Conservation (phyloP, 2,329 filamentous ascomycete species). For the Berkeleyomyces basicola region DNA sequence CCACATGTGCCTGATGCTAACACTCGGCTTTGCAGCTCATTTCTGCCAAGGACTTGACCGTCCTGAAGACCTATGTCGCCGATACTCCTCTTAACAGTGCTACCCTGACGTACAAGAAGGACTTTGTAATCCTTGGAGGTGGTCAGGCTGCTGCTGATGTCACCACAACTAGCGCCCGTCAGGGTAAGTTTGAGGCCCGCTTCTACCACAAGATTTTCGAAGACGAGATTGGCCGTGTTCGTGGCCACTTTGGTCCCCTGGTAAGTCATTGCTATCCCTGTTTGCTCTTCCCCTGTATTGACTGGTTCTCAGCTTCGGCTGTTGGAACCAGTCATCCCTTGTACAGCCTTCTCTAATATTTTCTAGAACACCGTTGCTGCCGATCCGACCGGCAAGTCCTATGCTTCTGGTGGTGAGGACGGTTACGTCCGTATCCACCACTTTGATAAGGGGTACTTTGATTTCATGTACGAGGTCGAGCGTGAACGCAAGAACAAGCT, state of each 20-base stretch:
- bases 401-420: constrained; percentile 92
- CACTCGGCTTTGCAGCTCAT: constrained; percentile 40
- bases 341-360: constrained; percentile 7
- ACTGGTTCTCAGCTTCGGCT: not conserved
- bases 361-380: constrained; percentile 74
- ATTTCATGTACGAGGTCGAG: constrained; percentile 98
- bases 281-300: not conserved
- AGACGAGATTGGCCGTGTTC: constrained; percentile 93
- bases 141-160: constrained; percentile 98
- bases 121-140: constrained; percentile 94
- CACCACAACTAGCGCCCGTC: constrained; percentile 79
- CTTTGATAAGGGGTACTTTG: constrained; percentile 97
- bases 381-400: constrained; percentile 79
- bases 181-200: constrained; percentile 97
- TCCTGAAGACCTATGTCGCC: constrained; percentile 80
- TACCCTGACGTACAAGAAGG: constrained; percentile 84
- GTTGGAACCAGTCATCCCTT: not conserved
- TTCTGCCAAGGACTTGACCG: constrained; percentile 68
- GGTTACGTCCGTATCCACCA: constrained; percentile 97
- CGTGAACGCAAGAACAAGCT: constrained; percentile 46
- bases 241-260: constrained; percentile 90
- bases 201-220: constrained; percentile 99
- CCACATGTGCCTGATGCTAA: not conserved
- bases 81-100: constrained; percentile 96
- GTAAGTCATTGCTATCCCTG: constrained; percentile 19